Percentiles rank a stretch among this genome's conserved stretches.
Evolutionary conservation across 495 filamentous ascomycete species (phyloP).

Genomic region (Endocarpon pusillum): DNA sequence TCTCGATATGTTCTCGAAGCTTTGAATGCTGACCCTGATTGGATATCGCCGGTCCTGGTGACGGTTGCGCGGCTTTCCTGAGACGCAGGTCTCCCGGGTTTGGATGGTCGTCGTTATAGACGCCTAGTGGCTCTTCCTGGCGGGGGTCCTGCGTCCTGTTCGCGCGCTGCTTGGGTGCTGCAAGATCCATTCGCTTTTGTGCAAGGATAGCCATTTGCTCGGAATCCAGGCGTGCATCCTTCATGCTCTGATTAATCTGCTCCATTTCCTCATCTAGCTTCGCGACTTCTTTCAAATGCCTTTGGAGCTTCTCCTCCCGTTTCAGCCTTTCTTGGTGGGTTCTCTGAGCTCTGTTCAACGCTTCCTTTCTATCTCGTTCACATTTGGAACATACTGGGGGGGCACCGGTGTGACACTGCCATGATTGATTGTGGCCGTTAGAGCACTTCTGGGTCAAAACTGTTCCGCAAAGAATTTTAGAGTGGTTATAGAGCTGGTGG

Average conservation of each 20-base stretch:
- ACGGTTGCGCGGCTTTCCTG: background rate
- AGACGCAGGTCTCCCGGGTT: background rate
- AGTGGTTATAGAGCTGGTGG: slow-evolving; percentile 50
- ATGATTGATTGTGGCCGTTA: slow-evolving; percentile 29
- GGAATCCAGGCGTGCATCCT: slow-evolving; percentile 27
- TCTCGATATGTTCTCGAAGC: slow-evolving; percentile 2
- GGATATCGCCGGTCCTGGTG: slow-evolving; percentile 1
- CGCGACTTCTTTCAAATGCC: slow-evolving; percentile 31
- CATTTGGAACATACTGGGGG: slow-evolving; percentile 28
- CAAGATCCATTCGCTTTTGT: slow-evolving; percentile 26
- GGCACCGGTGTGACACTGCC: slow-evolving; percentile 18
- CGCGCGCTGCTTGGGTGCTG: no score
- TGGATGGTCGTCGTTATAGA: background rate
- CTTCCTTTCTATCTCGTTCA: slow-evolving; percentile 24
- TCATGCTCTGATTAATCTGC: slow-evolving; percentile 14
- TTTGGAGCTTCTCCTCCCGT: slow-evolving; percentile 37
- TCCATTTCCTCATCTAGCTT: slow-evolving; percentile 42
- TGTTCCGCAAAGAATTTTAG: slow-evolving; percentile 37
- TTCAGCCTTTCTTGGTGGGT: slow-evolving; percentile 23
- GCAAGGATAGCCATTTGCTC: slow-evolving; percentile 28
- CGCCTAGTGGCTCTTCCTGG: background rate
- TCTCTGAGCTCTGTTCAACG: no score
- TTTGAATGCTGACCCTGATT: background rate
- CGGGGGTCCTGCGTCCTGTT: slow-evolving; percentile 1
- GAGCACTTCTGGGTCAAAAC: slow-evolving; percentile 31